Evolutionary conservation across 495 filamentous ascomycete species (phyloP).

Genomic region (Melanomma pulvis-pyrius): DNA sequence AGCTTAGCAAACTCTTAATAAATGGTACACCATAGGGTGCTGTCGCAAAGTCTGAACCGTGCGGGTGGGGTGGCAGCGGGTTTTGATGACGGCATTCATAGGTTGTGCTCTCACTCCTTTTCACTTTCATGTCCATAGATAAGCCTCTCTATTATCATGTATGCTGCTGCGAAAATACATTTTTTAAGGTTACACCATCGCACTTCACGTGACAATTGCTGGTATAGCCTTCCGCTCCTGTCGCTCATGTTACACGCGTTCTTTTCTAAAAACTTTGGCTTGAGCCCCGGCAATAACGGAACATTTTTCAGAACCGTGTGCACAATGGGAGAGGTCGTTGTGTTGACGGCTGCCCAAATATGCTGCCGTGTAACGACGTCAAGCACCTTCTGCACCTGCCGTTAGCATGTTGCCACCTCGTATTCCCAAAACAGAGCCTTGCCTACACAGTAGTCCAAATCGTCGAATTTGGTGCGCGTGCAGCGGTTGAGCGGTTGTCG

Average conservation of each 20-base stretch:
- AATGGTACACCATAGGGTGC: conserved; percentile 20
- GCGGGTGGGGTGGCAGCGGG: conserved; percentile 1
- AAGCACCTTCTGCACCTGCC: neutral
- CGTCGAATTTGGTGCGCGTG: neutral
- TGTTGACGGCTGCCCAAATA: neutral
- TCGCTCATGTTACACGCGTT: neutral
- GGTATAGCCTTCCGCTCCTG: neutral
- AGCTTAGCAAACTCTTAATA: conserved; percentile 36
- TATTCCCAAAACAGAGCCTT: neutral
- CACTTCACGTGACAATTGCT: no score
- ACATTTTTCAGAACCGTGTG: neutral
- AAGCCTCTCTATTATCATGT: conserved; percentile 29
- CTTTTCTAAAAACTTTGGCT: neutral
- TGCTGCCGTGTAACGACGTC: neutral
- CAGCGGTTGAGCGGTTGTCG: neutral
- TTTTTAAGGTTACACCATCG: conserved; percentile 17
- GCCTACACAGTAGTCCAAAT: neutral
- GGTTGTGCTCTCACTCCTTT: conserved; percentile 26
- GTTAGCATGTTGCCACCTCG: neutral
- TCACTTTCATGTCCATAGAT: conserved; percentile 38
- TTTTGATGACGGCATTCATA: conserved; percentile 24
- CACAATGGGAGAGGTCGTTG: neutral
- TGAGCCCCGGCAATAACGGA: conserved; percentile 12
- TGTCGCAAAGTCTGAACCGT: conserved; percentile 22
- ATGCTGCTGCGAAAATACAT: conserved; percentile 37